Conservation (phyloP, 2,329 filamentous ascomycete genomes). For the Westerdykella sp. region DNA sequence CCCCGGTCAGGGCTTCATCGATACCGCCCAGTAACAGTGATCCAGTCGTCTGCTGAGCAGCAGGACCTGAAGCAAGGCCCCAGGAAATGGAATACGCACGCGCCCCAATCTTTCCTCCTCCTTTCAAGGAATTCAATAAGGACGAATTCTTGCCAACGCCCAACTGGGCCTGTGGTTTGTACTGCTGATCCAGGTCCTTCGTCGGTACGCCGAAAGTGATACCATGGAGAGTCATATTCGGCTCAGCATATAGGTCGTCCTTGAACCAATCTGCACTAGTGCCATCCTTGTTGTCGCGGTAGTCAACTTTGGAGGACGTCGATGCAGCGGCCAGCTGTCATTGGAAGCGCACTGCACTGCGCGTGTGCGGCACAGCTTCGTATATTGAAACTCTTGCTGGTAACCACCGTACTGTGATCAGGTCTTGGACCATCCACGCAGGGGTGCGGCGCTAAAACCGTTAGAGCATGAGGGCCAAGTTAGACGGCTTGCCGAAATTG, state of each 20-base stretch:
- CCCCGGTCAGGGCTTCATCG: slow-evolving; percentile 13
- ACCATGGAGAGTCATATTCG: slow-evolving; percentile 6
- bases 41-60: slow-evolving; percentile 15
- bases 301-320: too few relatives aligned
- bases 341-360: too few relatives aligned
- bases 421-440: too few relatives aligned
- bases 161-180: slow-evolving; percentile 12
- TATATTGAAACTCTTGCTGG: too few relatives aligned
- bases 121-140: slow-evolving; percentile 19
- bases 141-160: slow-evolving; percentile 31
- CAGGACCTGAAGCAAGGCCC: slow-evolving; percentile 17
- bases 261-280: slow-evolving; percentile 9
- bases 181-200: slow-evolving; percentile 9
- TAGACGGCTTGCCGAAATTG: too few relatives aligned
- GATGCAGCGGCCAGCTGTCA: too few relatives aligned
- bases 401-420: too few relatives aligned
- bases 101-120: slow-evolving; percentile 20
- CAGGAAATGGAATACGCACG: slow-evolving; percentile 31
- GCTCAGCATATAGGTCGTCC: slow-evolving; percentile 7
- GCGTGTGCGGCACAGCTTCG: too few relatives aligned
- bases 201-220: slow-evolving; percentile 11
- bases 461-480: too few relatives aligned
- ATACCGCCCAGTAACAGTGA: slow-evolving; percentile 28
- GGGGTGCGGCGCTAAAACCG: too few relatives aligned
- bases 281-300: slow-evolving; percentile 3